Base-by-base conservation (phyloP, 345 rosid species). In the Draba incana region DNA sequence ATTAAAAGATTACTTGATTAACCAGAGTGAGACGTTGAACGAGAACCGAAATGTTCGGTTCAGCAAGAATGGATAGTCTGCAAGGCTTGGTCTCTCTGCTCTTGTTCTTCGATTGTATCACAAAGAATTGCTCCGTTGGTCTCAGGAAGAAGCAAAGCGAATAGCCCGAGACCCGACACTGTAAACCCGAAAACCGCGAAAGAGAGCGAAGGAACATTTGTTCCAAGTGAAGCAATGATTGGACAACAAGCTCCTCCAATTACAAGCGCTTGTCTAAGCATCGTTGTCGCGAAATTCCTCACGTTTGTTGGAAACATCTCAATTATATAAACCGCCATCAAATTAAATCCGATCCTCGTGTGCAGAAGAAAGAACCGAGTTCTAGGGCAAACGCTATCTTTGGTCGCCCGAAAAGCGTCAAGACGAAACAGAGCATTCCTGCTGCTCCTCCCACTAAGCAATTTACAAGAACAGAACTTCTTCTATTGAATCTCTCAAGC, bases 241-340 rank as follows among this genome's bases (percentile, higher is more conserved):
- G 85, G 82, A 55, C 77, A 45, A 46, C 63, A 75, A 50, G 78
- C 74, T 7, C 77, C 82, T 15, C 79, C 81, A 8, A 76, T 3
- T 1, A 67, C 57, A 31, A 76, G 49, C 0, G 79, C 77, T 72
- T 83, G 85, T 62, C 84, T 62, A 66, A 75, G 74, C 84, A 85
- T 71, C 4, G 76, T 55, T 15, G 79, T 67, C 1, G 82, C 81
- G 5, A 68, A 76, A 81, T 81, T 85, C 62, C 85, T 69, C 56
- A 85, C 84, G 25, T 80, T 69, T 8, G 83, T 83, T 0, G 90
- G 84, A 60, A 85, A 85, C 75, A 83, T 5, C 81, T 85, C 85
- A 7, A 75, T 12, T 46, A 77, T 53, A 59, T 83, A 79, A 30
- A 88, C 81, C 11, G 79, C 23, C 6, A 79, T 64, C 38, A 83